phyloP scores from a whole-genome alignment of 2,329 filamentous ascomycete species.

The Aureobasidium melanogenum region DNA sequence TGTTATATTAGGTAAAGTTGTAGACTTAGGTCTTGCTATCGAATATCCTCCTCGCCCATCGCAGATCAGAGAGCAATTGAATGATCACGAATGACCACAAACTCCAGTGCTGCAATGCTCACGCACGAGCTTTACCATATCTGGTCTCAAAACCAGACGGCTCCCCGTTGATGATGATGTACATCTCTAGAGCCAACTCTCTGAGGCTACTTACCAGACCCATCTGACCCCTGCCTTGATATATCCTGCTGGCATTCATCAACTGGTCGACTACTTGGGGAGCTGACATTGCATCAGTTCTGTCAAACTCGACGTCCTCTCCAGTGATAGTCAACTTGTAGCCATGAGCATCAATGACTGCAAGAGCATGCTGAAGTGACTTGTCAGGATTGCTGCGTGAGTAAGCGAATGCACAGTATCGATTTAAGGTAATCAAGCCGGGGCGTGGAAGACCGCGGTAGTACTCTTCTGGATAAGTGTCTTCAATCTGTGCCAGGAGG shows the following conservation, averaged over 20 bases:
- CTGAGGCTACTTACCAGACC: background rate
- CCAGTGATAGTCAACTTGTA: background rate
- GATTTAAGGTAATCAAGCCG: background rate
- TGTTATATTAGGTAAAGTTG: background rate
- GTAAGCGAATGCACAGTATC: background rate
- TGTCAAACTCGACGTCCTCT: background rate
- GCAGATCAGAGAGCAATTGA: no score
- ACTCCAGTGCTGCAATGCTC: background rate
- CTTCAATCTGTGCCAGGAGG: background rate
- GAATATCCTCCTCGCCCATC: background rate
- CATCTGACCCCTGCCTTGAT: background rate
- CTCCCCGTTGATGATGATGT: constrained; percentile 6
- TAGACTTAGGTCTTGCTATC: background rate
- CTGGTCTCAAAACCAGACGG: background rate
- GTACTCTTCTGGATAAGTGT: background rate
- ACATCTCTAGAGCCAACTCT: background rate
- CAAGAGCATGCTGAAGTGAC: background rate
- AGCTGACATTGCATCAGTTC: background rate
- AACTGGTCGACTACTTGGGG: constrained; percentile 1
- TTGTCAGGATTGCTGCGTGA: background rate
- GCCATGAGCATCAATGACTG: background rate
- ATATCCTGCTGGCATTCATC: background rate
- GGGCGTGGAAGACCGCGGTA: background rate
- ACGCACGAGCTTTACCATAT: background rate
- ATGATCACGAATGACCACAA: background rate